Evolutionary conservation across 768 basidiomycete species (phyloP), one percentile per base, ranked within the genome.

Genomic region (Lactarius indigo): DNA sequence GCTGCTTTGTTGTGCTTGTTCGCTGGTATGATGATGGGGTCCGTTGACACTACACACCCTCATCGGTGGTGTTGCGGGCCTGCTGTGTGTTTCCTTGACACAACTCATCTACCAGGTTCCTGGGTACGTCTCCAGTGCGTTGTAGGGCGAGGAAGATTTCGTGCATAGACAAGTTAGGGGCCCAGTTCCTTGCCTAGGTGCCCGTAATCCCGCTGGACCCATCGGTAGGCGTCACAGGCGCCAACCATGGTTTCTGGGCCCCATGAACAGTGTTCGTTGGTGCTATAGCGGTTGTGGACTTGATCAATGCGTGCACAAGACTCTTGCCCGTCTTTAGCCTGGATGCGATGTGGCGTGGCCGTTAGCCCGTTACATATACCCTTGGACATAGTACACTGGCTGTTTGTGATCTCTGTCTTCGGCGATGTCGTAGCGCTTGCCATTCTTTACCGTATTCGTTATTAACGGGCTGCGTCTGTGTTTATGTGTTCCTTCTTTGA

Each of bases 231-330:
- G 64, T 65, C 57, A 37, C 56, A 66, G 71, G 68, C 70, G 71
- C 69, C 73, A 71, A 75, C 76, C 75, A 75, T 76, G 73, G 71
- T 71, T 75, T 76, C 76, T 72, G 73, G 73, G 70, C 76, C 77
- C 77, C 80, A 79, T 76, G 78, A 79, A 81, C 79, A 79, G 73
- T 78, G 63, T 69, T 82, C 80, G 77, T 81, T 83, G 82, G 80
- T 79, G 72, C 78, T 78, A 77, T 79, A 75, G 75, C 75, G 82
- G 82, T 83, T 80, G 82, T 78, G 83, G 84, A 82, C 80, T 77
- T 75, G 72, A 74, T 70, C 68, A 76, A 30, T 66, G 79, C 78
- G 78, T 78, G 79, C 80, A 78, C 78, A 80, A 78, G 76, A 79
- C 63, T 79, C 79, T 79, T 78, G 76, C 81, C 83, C 85, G 84